These are phyloP conservation scores for Suillus placidus DNA, from an alignment of 768 basidiomycete species.

Conservation along the genomic window DNA sequence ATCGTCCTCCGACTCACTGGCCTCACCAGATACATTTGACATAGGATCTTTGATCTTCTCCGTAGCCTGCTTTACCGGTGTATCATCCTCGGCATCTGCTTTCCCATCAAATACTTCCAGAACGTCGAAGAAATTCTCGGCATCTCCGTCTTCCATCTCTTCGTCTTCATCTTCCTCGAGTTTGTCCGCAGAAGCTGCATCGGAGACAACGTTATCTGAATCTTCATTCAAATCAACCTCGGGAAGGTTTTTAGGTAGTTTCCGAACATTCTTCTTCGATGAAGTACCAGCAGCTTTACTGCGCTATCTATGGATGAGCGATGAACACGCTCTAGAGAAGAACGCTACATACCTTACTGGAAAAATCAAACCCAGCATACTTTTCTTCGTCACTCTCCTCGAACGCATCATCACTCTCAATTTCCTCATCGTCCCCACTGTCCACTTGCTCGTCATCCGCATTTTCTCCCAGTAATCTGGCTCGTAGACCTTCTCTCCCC, in stretches of 20 bases:
- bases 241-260: constrained; percentile 38
- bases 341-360: constrained; percentile 19
- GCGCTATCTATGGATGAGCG: constrained; percentile 14
- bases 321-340: constrained; percentile 1
- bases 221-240: constrained; percentile 74
- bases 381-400: constrained; percentile 82
- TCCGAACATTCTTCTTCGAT: constrained; percentile 27
- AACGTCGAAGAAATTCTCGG: constrained; percentile 62
- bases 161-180: constrained; percentile 39
- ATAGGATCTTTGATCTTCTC: neutral
- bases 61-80: neutral
- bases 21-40: constrained; percentile 9
- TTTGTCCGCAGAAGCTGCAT: constrained; percentile 28
- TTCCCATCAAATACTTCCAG: constrained; percentile 70
- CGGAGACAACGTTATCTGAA: constrained; percentile 31
- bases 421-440: constrained; percentile 80
- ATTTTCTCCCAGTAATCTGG: constrained; percentile 55
- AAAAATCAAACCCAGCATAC: constrained; percentile 62
- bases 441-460: constrained; percentile 57
- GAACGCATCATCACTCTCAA: constrained; percentile 83
- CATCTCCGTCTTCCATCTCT: constrained; percentile 50
- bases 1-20: constrained; percentile 38
- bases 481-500: constrained; percentile 37
- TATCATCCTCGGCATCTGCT: constrained; percentile 38
- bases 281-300: constrained; percentile 26